Evolutionary conservation across 371 early-diverging fungal species (phyloP), one percentile per base, ranked within the genome.

Genomic region (Capillidium rhysosporum): DNA sequence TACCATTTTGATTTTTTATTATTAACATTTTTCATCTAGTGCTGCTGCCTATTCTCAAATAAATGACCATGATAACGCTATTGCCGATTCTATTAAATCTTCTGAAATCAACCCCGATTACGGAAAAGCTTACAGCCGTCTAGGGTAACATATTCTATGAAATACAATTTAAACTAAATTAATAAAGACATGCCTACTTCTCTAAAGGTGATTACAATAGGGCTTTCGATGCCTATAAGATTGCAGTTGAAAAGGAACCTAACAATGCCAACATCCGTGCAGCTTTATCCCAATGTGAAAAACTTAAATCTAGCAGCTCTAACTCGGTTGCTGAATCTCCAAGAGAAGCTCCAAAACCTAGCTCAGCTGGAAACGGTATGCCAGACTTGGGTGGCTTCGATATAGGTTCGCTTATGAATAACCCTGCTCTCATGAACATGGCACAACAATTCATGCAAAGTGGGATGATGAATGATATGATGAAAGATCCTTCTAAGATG

Each of bases 1-100:
- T 49, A 20, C 40, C 0, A 41, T 0, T 54, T 30, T 24, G 2
- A 49, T 28, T 52, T 52, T 46, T 0, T 44, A 10, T 30, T n/a
- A 23, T 18, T 24, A 28, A 3, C 25, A 29, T 34, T 39, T 31
- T 30, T 14, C 20, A 8, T 46, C 40, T 63, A 86, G 91, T 61
- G 92, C 97, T 54, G 97, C 97, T 38, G 95, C 97, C 2, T 81
- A 90, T 68, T 84, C 82, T 58, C 91, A 91, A 68, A 71, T 70
- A 56, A 82, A 82, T 25, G 78, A 91, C 54, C 86, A 89, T 63
- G 77, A 80, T 34, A 78, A 77, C 57, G 93, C 97, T 9, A 82
- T 92, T 23, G 72, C 69, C 23, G 97, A 96, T 64, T 82, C 92
- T 30, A 73, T 77, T 59, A 70, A 74, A 62, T 85, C 97, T 10